Evolutionary conservation across 331 rosid genomes (phyloP).

Genomic region (Spiraea crenata): DNA sequence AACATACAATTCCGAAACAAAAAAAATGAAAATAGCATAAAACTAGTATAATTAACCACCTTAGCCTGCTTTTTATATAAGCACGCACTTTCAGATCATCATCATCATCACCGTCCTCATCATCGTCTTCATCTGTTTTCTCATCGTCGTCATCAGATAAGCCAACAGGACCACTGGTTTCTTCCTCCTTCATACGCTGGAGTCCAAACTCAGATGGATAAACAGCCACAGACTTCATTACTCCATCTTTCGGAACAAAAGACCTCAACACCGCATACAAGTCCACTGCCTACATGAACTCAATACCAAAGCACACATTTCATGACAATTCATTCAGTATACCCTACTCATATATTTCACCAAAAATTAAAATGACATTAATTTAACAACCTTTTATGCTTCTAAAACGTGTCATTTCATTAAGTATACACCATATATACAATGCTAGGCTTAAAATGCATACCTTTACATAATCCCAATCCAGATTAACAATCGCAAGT

Average conservation of each 20-base stretch:
- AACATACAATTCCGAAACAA: background rate
- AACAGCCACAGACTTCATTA: conserved; percentile 66
- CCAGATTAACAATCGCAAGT: conserved; percentile 90
- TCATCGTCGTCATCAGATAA: conserved; percentile 55
- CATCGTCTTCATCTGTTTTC: conserved; percentile 46
- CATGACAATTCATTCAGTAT: background rate
- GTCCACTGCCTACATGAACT: conserved; percentile 62
- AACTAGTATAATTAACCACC: conserved; percentile 34
- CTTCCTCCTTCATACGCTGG: conserved; percentile 87
- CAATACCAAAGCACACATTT: too few species aligned
- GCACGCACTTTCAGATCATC: conserved; percentile 67
- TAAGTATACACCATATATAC: background rate
- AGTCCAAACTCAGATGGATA: conserved; percentile 94
- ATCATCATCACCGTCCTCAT: conserved; percentile 33
- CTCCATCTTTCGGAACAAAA: conserved; percentile 65
- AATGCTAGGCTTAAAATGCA: conserved; percentile 3
- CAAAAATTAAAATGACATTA: background rate
- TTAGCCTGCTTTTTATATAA: conserved; percentile 74
- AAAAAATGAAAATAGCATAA: background rate
- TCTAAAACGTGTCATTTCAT: background rate
- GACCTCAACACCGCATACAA: conserved; percentile 68
- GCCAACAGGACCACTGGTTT: conserved; percentile 72
- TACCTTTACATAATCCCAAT: conserved; percentile 88
- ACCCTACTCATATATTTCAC: background rate
- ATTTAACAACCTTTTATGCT: background rate